These are phyloP conservation scores for Zasmidium cellare DNA, from an alignment of 2,329 filamentous ascomycete species.

Conservation along the genomic window DNA sequence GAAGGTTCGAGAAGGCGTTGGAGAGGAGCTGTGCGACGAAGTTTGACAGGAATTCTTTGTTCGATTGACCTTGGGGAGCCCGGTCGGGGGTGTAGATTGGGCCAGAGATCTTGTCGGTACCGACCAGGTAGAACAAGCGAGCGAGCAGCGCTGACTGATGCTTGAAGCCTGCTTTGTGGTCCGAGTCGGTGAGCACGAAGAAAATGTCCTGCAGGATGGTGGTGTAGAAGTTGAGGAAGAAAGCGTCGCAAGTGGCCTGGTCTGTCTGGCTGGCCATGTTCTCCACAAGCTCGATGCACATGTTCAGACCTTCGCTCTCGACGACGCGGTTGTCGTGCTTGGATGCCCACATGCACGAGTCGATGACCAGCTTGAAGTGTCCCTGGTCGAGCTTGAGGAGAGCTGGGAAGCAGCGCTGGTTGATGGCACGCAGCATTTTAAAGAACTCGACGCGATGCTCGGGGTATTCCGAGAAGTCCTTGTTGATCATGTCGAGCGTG, in stretches of 20 bases:
- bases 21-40: constrained; percentile 84
- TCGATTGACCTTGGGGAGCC: constrained; percentile 77
- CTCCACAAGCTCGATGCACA: constrained; percentile 96
- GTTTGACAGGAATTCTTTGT: constrained; percentile 85
- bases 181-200: constrained; percentile 94
- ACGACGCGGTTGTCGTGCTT: constrained; percentile 99
- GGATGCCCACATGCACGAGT: constrained; percentile 99
- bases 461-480: constrained; percentile 98
- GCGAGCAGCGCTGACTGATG: constrained; percentile 91
- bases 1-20: constrained; percentile 87
- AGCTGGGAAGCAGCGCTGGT: constrained; percentile 93
- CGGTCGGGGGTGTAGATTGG: constrained; percentile 87
- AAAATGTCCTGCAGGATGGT: constrained; percentile 96
- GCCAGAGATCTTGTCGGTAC: constrained; percentile 83
- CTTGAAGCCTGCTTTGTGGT: constrained; percentile 99
- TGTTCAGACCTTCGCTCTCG: constrained; percentile 91
- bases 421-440: constrained; percentile 93
- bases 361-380: constrained; percentile 99
- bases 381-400: constrained; percentile 90
- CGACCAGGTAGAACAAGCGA: constrained; percentile 95
- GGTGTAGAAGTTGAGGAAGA: constrained; percentile 98
- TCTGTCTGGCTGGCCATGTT: constrained; percentile 91
- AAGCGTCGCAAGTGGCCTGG: constrained; percentile 79
- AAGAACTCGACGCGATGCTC: constrained; percentile 99
- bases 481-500: constrained; percentile 99